Conservation (phyloP, 257 asterid species). For the Solanum lycopersicoides region DNA sequence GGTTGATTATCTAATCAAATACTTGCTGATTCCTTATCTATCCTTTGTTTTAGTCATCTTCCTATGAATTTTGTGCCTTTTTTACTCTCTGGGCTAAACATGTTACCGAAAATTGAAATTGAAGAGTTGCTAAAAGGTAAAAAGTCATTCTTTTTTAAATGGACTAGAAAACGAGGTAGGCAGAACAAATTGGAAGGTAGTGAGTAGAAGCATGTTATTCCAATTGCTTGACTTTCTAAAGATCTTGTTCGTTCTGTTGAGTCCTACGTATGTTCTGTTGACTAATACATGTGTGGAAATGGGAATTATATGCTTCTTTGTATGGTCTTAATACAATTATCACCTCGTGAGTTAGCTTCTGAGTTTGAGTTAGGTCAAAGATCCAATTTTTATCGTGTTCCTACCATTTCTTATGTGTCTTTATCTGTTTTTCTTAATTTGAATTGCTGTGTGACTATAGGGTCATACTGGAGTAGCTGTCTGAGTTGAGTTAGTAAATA, state of each 20-base stretch:
- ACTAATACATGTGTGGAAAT: not conserved
- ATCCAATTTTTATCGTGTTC: not conserved
- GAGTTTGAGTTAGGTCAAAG: not conserved
- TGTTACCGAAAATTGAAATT: too few species aligned
- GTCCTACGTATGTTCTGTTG: too few species aligned
- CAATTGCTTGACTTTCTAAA: not conserved
- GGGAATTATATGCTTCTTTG: not conserved
- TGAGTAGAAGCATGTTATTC: not conserved
- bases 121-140: not conserved
- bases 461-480: not conserved
- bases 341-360: not conserved
- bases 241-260: not conserved
- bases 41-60: not conserved
- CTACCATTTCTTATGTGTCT: not conserved
- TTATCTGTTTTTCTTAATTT: not conserved
- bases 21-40: constrained; percentile 5
- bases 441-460: not conserved
- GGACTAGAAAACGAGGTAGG: not conserved
- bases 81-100: not conserved
- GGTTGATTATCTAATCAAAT: not conserved
- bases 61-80: not conserved
- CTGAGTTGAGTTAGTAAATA: not conserved
- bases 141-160: too few species aligned
- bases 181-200: not conserved
- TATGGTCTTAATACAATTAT: not conserved